phyloP scores from a whole-genome alignment of 2,329 filamentous ascomycete species.

The Plenodomus tracheiphilus region DNA sequence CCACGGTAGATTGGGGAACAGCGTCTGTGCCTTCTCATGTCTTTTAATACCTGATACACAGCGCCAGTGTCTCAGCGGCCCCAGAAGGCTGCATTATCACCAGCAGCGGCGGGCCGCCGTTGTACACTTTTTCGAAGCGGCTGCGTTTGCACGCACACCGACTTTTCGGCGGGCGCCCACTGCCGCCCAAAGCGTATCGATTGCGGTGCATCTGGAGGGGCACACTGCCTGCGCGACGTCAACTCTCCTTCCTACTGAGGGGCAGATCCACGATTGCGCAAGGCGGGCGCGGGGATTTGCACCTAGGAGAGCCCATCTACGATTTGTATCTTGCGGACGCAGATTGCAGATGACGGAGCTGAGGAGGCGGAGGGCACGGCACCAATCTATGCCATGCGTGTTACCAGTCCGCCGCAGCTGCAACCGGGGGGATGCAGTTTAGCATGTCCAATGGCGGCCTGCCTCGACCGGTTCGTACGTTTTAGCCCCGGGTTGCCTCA shows the following conservation, averaged over 20 bases:
- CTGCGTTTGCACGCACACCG: conserved; percentile 41
- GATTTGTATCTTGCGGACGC: background rate
- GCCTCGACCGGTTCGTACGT: conserved; percentile 14
- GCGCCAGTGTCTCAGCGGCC: conserved; percentile 15
- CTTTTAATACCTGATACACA: conserved; percentile 12
- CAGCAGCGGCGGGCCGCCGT: conserved; percentile 29
- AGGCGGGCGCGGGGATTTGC: background rate
- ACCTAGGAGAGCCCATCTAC: background rate
- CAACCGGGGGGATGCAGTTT: conserved; percentile 29
- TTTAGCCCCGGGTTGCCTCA: conserved; percentile 37
- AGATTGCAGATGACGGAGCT: conserved; percentile 27
- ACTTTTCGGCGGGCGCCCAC: conserved; percentile 35
- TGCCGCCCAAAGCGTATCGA: conserved; percentile 32
- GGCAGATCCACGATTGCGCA: conserved; percentile 16
- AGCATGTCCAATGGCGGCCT: conserved; percentile 27
- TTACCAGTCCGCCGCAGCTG: conserved; percentile 28
- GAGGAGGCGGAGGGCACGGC: conserved; percentile 8
- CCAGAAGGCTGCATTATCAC: conserved; percentile 23
- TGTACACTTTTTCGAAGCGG: conserved; percentile 28
- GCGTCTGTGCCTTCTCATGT: conserved; percentile 3
- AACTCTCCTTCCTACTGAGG: conserved; percentile 16
- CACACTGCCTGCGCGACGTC: conserved; percentile 28
- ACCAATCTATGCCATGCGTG: conserved; percentile 27
- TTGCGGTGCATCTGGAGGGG: conserved; percentile 31
- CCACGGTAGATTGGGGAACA: background rate